Base-by-base conservation (phyloP, 2,329 filamentous ascomycete genomes). In the Diaporthe velutina region DNA sequence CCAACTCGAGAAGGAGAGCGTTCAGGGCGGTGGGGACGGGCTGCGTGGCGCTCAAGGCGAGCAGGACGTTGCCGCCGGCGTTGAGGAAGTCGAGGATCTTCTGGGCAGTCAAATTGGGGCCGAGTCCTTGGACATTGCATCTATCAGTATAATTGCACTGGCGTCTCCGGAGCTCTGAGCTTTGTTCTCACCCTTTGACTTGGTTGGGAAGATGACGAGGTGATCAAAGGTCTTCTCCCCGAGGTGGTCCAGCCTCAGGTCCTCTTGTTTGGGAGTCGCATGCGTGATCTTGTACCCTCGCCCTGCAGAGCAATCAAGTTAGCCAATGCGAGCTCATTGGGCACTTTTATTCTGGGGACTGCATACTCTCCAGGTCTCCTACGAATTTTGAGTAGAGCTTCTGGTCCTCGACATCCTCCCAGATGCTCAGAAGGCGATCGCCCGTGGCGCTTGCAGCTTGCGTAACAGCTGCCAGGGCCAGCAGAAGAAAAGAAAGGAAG, bases 141-240 rank as follows among this genome's bases (percentile, higher is more conserved):
- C 12, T 64, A 19, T 45, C 17, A 19, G 30, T 15, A 40, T 22
- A 9, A 12, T 30, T 66, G 40, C 33, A 52, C 28, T n/a, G n/a
- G 42, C 4, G 7, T 25, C 15, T 3, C 22, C 2, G 42, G 33
- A 4, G 22, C 2, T 38, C 64, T 76, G 75, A 30, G 54, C 3
- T 33, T 68, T 25, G 70, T 15, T 9, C 83, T 73, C 82, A 95
- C 94, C 96, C 90, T 99, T 99, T 42, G 94, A 91, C 85, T 96
- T 98, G 75, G 93, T 92, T 70, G 97, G 97, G 77, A 98, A 91
- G 79, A 99, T 89, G 77, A 98, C 85, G 78, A 98, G 87, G 85
- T 99, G 96, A 85, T 98, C 96, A 85, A 96, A 98, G 77, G 91
- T 92, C 83, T 94, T 92, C 86, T 97, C 95, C 82, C 96, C 97